phyloP scores from a whole-genome alignment of 495 filamentous ascomycete genomes.

The Tuber calosporum region DNA sequence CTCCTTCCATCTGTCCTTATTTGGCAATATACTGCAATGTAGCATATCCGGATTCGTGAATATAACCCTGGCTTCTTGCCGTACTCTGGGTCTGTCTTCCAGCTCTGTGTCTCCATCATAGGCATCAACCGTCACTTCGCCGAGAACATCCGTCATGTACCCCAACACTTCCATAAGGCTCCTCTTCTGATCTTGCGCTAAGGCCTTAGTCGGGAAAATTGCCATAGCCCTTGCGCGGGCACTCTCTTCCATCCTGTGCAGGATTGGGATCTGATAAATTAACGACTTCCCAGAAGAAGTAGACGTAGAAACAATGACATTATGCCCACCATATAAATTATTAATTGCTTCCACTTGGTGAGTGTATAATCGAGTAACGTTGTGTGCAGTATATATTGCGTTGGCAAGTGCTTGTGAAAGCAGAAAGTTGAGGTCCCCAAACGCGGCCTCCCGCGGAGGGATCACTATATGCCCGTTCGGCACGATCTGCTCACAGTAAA shows the following conservation, averaged over 20 bases:
- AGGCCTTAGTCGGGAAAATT: slow-evolving; percentile 95
- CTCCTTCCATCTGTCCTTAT: slow-evolving; percentile 79
- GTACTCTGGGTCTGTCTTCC: slow-evolving; percentile 65
- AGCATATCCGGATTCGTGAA: slow-evolving; percentile 99
- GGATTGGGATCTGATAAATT: slow-evolving; percentile 90
- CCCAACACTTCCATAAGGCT: slow-evolving; percentile 76
- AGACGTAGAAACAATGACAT: slow-evolving; percentile 90
- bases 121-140: slow-evolving; percentile 73
- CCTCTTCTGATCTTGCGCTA: slow-evolving; percentile 89
- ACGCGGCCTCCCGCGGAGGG: slow-evolving; percentile 73
- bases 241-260: slow-evolving; percentile 79
- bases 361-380: slow-evolving; percentile 80
- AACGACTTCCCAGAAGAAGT: slow-evolving; percentile 95
- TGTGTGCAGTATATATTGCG: slow-evolving; percentile 80
- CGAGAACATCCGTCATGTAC: slow-evolving; percentile 65
- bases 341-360: slow-evolving; percentile 97
- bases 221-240: slow-evolving; percentile 78
- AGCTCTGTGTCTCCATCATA: slow-evolving; percentile 94
- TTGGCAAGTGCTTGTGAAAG: slow-evolving; percentile 89
- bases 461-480: slow-evolving; percentile 90
- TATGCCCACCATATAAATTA: slow-evolving; percentile 66
- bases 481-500: slow-evolving; percentile 90
- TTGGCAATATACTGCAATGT: slow-evolving; percentile 85
- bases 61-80: slow-evolving; percentile 85
- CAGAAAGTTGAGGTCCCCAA: slow-evolving; percentile 76